Percentiles rank a stretch among this genome's conserved stretches.
phyloP scores from a whole-genome alignment of 441 rosid species.

The Omphalea diandra region DNA sequence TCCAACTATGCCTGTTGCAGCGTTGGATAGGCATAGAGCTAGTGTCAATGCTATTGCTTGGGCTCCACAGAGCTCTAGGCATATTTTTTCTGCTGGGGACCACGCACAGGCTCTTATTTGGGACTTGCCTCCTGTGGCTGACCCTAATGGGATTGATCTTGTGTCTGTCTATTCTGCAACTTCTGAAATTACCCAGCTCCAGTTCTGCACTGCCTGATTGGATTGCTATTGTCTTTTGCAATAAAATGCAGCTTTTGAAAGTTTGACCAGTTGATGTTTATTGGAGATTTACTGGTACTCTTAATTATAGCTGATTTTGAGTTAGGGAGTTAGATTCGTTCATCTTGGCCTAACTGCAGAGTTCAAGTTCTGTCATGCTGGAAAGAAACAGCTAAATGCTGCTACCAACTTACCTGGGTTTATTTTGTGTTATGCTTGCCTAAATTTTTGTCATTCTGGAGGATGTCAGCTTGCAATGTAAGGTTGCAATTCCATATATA shows the following conservation, averaged over 20 bases:
- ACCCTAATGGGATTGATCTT: slow-evolving; percentile 94
- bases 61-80: slow-evolving; percentile 88
- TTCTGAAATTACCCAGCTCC: slow-evolving; percentile 84
- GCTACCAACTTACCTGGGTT: not conserved
- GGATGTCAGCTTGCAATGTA: too few species aligned
- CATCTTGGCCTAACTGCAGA: not conserved
- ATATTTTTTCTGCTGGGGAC: slow-evolving; percentile 87
- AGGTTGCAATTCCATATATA: too few species aligned
- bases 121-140: slow-evolving; percentile 92
- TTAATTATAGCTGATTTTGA: slow-evolving; percentile 4
- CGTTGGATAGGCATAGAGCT: slow-evolving; percentile 79
- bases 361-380: not conserved
- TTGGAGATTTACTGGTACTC: not conserved
- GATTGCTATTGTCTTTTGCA: slow-evolving; percentile 77
- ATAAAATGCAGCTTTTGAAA: slow-evolving; percentile 85
- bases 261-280: slow-evolving; percentile 49
- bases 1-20: slow-evolving; percentile 87
- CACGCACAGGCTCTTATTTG: slow-evolving; percentile 79
- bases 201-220: slow-evolving; percentile 79
- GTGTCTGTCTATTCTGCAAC: slow-evolving; percentile 74
- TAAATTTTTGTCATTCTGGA: not conserved
- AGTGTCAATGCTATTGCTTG: slow-evolving; percentile 88
- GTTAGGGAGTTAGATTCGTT: not conserved
- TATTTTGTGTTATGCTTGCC: not conserved
- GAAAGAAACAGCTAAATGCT: not conserved